phyloP scores from a whole-genome alignment of 1,139 yeast genomes.

The Zygosaccharomyces pseudobailii region DNA sequence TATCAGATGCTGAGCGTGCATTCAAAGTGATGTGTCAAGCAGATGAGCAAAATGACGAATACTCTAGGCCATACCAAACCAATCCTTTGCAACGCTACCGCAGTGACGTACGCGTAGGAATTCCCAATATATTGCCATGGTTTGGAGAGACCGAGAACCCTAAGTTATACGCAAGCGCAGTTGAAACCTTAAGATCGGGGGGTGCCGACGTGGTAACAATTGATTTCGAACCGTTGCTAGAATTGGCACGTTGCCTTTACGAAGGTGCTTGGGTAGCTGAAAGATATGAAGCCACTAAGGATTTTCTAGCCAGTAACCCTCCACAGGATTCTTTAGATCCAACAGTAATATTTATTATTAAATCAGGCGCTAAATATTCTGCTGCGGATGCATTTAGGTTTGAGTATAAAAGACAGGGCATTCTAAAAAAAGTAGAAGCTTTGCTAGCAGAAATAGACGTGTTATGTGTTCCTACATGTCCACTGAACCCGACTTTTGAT shows the following conservation, averaged over 20 bases:
- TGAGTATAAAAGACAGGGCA: constrained; percentile 78
- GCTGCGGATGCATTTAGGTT: constrained; percentile 81
- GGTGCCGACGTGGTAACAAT: constrained; percentile 58
- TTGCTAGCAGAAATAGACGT: constrained; percentile 62
- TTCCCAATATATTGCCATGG: constrained; percentile 72
- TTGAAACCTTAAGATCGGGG: constrained; percentile 47
- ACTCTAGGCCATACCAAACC: constrained; percentile 67
- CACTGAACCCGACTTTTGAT: constrained; percentile 77
- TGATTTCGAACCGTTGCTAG: constrained; percentile 70
- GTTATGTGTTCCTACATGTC: constrained; percentile 86
- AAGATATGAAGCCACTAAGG: constrained; percentile 77
- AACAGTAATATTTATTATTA: constrained; percentile 70
- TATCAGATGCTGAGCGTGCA: constrained; percentile 76
- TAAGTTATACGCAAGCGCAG: constrained; percentile 56
- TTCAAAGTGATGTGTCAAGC: constrained; percentile 66
- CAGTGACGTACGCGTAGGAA: constrained; percentile 59
- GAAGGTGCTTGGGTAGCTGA: constrained; percentile 99
- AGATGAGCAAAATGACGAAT: constrained; percentile 72
- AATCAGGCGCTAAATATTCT: constrained; percentile 67
- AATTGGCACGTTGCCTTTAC: constrained; percentile 82
- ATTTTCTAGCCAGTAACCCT: constrained; percentile 70
- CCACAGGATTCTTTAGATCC: constrained; percentile 72
- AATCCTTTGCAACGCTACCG: constrained; percentile 60
- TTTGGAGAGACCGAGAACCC: constrained; percentile 78
- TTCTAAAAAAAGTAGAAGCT: constrained; percentile 58